phyloP scores from a whole-genome alignment of 805 yeast species.

The Ogataea trehaloabstinens region DNA sequence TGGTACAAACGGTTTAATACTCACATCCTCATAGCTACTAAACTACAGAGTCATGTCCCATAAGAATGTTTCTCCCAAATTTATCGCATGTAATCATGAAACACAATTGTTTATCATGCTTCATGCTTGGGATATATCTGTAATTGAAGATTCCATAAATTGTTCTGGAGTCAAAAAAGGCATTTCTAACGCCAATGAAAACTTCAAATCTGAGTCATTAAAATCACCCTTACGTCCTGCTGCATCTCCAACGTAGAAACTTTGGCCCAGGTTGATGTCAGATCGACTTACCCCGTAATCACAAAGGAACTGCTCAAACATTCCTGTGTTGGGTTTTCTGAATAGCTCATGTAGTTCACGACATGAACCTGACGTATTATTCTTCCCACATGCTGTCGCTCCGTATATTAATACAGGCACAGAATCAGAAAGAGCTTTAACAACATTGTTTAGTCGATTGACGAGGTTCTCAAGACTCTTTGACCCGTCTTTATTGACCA shows the following conservation, averaged over 20 bases:
- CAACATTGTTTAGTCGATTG: slow-evolving; percentile 39
- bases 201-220: slow-evolving; percentile 71
- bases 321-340: slow-evolving; percentile 78
- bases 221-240: slow-evolving; percentile 82
- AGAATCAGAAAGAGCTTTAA: slow-evolving; percentile 22
- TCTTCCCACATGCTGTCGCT: slow-evolving; percentile 53
- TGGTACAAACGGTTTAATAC: background rate
- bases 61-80: slow-evolving; percentile 20
- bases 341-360: slow-evolving; percentile 36
- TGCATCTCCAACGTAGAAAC: slow-evolving; percentile 91
- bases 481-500: slow-evolving; percentile 38
- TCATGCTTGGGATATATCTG: slow-evolving; percentile 31
- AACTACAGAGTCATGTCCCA: too few species aligned
- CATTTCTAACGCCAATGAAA: slow-evolving; percentile 60
- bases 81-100: slow-evolving; percentile 27
- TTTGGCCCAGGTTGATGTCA: slow-evolving; percentile 39
- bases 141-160: slow-evolving; percentile 14
- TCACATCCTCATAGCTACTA: too few species aligned
- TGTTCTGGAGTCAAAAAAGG: slow-evolving; percentile 68
- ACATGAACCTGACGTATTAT: slow-evolving; percentile 21
- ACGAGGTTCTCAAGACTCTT: slow-evolving; percentile 40
- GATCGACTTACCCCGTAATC: slow-evolving; percentile 35
- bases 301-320: slow-evolving; percentile 58
- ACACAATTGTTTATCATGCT: slow-evolving; percentile 15
- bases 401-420: slow-evolving; percentile 52